Percentiles rank a stretch among this genome's conserved stretches.
These are phyloP conservation scores for Aquilaria malaccensis DNA, from an alignment of 345 rosid genomes.

Conservation along the genomic window DNA sequence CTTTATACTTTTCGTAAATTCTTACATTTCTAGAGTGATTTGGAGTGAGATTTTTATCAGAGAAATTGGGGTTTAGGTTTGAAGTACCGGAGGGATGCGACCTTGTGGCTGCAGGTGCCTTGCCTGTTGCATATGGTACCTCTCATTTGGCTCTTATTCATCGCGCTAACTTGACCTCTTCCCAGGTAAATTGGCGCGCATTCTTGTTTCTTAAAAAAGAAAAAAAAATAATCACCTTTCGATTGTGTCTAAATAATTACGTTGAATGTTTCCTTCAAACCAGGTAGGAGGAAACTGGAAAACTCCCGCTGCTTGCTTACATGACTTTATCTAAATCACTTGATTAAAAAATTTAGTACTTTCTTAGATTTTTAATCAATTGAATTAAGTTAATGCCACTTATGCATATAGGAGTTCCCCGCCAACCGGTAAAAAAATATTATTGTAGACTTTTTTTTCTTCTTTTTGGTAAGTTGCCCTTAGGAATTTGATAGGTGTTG, in stretches of 20 bases:
- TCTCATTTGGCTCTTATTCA: conserved; percentile 92
- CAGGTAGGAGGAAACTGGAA: no score
- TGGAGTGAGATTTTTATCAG: neutral
- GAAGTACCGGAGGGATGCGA: conserved; percentile 78
- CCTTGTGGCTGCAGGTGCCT: conserved; percentile 76
- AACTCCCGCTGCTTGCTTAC: no score
- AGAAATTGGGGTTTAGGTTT: conserved; percentile 25
- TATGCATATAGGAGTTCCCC: conserved; percentile 1
- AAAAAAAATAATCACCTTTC: no score
- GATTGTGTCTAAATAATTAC: no score
- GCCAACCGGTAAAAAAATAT: no score
- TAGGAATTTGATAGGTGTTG: conserved; percentile 43
- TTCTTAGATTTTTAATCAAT: no score
- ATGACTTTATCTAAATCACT: no score
- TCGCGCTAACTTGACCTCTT: conserved; percentile 61
- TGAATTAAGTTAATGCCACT: neutral
- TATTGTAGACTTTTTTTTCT: neutral
- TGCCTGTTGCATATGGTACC: conserved; percentile 94
- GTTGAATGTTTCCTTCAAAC: no score
- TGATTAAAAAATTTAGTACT: no score
- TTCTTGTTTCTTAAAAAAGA: no score
- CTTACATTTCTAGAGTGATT: neutral
- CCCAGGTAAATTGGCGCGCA: conserved; percentile 36
- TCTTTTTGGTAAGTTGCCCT: neutral
- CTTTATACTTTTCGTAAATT: neutral